Evolutionary conservation across 108 stramenopile genomes (phyloP).

Genomic region (Cylindrotheca fusiformis): DNA sequence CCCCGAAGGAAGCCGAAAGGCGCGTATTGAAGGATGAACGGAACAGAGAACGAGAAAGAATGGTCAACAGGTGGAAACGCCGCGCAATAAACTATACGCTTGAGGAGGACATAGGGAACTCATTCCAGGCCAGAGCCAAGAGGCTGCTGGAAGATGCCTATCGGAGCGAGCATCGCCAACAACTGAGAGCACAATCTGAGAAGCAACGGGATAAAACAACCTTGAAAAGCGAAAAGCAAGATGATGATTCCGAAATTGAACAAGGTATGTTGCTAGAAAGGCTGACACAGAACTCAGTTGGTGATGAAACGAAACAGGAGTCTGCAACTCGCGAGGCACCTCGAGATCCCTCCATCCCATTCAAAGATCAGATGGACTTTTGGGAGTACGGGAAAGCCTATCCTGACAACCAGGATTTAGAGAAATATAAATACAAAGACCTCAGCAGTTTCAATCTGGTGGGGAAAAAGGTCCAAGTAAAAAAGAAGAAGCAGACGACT

Average conservation of each 20-base stretch:
- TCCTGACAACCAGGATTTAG: not conserved
- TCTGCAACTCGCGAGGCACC: not conserved
- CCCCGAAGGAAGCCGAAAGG: slow-evolving; percentile 19
- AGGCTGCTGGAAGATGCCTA: slow-evolving; percentile 4
- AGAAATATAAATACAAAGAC: not conserved
- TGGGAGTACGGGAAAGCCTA: slow-evolving; percentile 20
- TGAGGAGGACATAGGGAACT: slow-evolving; percentile 29
- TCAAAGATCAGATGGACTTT: slow-evolving; percentile 19
- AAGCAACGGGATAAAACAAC: not conserved
- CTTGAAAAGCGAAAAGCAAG: slow-evolving; percentile 2
- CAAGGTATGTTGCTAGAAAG: slow-evolving; percentile 26
- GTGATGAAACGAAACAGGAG: not conserved
- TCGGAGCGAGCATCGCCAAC: slow-evolving; percentile 6
- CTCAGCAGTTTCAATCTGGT: too few relatives aligned
- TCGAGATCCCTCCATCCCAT: slow-evolving; percentile 1
- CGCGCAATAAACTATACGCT: slow-evolving; percentile 25
- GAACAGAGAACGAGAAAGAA: not conserved
- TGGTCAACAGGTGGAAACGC: slow-evolving; percentile 21
- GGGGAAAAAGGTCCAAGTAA: too few relatives aligned
- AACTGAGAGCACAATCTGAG: slow-evolving; percentile 4
- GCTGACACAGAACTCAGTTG: slow-evolving; percentile 15
- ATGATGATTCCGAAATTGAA: slow-evolving; percentile 35
- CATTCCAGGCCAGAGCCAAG: slow-evolving; percentile 8
- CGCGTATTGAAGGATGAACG: slow-evolving; percentile 7
- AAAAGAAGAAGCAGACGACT: not conserved